Evolutionary conservation across 306 rosid genomes (phyloP), one percentile per base, ranked within the genome.

Genomic region (Malus sylvestris): DNA sequence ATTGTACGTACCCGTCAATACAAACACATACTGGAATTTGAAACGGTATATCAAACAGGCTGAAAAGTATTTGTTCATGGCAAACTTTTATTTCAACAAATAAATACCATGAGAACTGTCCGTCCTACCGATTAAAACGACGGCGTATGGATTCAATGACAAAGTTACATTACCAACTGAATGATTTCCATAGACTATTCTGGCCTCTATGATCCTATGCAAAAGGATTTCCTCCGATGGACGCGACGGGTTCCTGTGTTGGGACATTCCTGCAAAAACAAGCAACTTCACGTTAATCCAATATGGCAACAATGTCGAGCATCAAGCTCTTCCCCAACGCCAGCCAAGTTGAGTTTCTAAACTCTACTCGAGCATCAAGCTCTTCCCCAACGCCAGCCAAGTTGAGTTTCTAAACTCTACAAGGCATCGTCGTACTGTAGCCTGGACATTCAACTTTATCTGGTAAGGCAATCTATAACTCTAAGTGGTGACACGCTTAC

Each of bases 171-270:
- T 15, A 59, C 30, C 76, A 59, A 73, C 35, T 7, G 46, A 57
- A 58, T 15, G 57, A 23, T 19, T 19, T 18, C 65, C 51, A 12
- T 20, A 63, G 8, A 30, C 63, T 61, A 58, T n/a, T 49, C 45
- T 77, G 52, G 64, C 82, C 77, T 79, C 3, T 38, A 71, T 6
- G 69, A 64, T 76, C 72, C 87, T 89, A 93, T n/a, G 94, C 94
- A 75, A 94, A 94, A 69, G 96, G 98, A 82, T 94, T 94, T 67
- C 97, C 94, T 79, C 97, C 96, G 6, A 88, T 18, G 0, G 98
- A 82, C 45, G 91, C 88, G 67, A 88, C 91, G 20, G 89, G 82
- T 62, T 91, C 97, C 16, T 81, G 91, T 27, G 87, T 42, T 25
- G 89, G 79, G 59, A 85, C 85, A 59, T 79, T 90, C 91, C 97